phyloP scores from a whole-genome alignment of 768 basidiomycete species.

The Asterophora parasitica region DNA sequence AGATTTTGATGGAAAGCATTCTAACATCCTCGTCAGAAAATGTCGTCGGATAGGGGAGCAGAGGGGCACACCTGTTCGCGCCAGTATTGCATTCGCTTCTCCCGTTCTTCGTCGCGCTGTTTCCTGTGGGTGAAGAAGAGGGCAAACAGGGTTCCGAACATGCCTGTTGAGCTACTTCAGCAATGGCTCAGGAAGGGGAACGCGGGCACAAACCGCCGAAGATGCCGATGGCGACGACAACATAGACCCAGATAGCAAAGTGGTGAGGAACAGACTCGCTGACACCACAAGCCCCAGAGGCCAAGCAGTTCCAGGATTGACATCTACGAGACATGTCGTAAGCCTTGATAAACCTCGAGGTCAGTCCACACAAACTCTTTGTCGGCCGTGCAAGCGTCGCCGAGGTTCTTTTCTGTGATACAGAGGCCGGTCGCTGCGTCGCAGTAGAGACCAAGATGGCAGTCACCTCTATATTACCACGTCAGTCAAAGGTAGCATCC shows the following conservation, averaged over 20 bases:
- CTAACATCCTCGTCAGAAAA: slow-evolving; percentile 27
- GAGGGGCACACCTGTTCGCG: slow-evolving; percentile 64
- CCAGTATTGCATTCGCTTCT: slow-evolving; percentile 87
- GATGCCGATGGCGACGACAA: slow-evolving; percentile 65
- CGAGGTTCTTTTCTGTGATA: slow-evolving; percentile 50
- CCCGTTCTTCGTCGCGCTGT: slow-evolving; percentile 70
- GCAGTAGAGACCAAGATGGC: slow-evolving; percentile 69
- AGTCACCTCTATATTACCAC: slow-evolving; percentile 54
- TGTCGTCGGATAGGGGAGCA: background rate
- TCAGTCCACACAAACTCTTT: slow-evolving; percentile 36
- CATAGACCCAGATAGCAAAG: slow-evolving; percentile 66
- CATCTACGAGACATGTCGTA: slow-evolving; percentile 43
- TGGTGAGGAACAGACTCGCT: slow-evolving; percentile 57
- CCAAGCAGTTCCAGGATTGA: slow-evolving; percentile 67
- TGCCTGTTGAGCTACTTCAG: slow-evolving; percentile 41
- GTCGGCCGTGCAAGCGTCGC: slow-evolving; percentile 51
- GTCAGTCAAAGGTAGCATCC: background rate
- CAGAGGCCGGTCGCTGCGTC: slow-evolving; percentile 59
- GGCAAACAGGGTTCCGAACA: slow-evolving; percentile 63
- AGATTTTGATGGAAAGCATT: slow-evolving; percentile 80
- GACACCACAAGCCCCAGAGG: slow-evolving; percentile 55
- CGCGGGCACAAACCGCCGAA: slow-evolving; percentile 50
- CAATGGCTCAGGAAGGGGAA: background rate
- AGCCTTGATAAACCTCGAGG: background rate
- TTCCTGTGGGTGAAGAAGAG: slow-evolving; percentile 70